Evolutionary conservation across 2,329 filamentous ascomycete species (phyloP).

Genomic region (Alternaria arborescens): DNA sequence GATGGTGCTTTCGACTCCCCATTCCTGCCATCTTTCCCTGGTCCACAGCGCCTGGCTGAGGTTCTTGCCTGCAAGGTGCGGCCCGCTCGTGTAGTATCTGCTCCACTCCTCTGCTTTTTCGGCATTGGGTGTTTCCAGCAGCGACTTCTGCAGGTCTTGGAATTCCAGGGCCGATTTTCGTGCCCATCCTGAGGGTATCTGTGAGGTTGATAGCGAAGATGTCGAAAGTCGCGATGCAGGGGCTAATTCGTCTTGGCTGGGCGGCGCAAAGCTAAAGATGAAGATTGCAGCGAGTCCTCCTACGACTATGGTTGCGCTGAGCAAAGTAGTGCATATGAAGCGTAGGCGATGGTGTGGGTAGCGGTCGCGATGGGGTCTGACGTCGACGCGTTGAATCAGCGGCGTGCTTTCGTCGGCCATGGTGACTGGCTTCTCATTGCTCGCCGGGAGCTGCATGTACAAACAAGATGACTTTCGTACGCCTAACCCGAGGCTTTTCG

Average conservation of each 20-base stretch:
- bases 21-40: slow-evolving; percentile 58
- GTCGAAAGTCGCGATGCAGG: slow-evolving; percentile 9
- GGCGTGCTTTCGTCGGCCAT: slow-evolving; percentile 70
- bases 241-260: slow-evolving; percentile 40
- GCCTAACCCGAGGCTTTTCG: slow-evolving; percentile 9
- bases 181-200: slow-evolving; percentile 52
- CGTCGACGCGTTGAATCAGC: slow-evolving; percentile 70
- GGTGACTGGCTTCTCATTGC: slow-evolving; percentile 40
- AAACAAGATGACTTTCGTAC: neutral
- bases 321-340: slow-evolving; percentile 70
- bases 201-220: slow-evolving; percentile 29
- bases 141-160: slow-evolving; percentile 63
- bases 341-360: slow-evolving; percentile 66
- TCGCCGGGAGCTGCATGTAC: slow-evolving; percentile 25
- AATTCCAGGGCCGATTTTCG: slow-evolving; percentile 59
- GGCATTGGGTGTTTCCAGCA: slow-evolving; percentile 63
- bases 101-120: slow-evolving; percentile 61
- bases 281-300: slow-evolving; percentile 51
- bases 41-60: slow-evolving; percentile 62
- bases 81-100: slow-evolving; percentile 60
- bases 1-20: slow-evolving; percentile 57
- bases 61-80: slow-evolving; percentile 62
- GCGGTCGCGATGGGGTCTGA: slow-evolving; percentile 60
- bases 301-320: slow-evolving; percentile 49
- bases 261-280: slow-evolving; percentile 49